A percentile compares a stretch with the other conserved stretches of the same genome.
Evolutionary conservation across 2,329 filamentous ascomycete genomes (phyloP).

Genomic region (Fusarium begoniae): DNA sequence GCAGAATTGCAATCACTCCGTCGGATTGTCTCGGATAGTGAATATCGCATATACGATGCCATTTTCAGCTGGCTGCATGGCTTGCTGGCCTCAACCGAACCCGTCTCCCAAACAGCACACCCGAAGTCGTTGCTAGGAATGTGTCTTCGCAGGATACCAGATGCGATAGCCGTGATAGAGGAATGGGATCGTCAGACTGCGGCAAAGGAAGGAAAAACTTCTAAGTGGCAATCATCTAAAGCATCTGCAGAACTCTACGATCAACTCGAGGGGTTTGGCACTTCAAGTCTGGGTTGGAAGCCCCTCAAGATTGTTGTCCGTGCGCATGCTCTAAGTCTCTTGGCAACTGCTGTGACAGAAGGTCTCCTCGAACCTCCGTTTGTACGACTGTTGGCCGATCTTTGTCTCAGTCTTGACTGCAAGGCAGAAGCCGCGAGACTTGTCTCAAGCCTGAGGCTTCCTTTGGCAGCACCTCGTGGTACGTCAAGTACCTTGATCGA

Average conservation of each 20-base stretch:
- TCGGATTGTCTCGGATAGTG: constrained; percentile 29
- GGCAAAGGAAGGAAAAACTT: constrained; percentile 35
- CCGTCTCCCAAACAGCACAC: constrained; percentile 28
- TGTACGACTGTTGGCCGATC: constrained; percentile 41
- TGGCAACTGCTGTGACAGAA: constrained; percentile 44
- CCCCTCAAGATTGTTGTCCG: constrained; percentile 47
- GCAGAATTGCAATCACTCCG: constrained; percentile 40
- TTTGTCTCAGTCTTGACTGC: constrained; percentile 43
- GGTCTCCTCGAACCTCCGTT: constrained; percentile 44
- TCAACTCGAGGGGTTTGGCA: constrained; percentile 48
- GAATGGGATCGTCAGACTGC: constrained; percentile 44
- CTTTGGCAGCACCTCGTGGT: constrained; percentile 27
- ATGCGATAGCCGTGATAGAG: constrained; percentile 46
- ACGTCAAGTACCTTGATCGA: constrained; percentile 25
- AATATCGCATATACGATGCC: constrained; percentile 46
- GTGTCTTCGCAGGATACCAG: constrained; percentile 48
- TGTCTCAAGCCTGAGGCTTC: constrained; percentile 24
- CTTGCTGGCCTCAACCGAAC: constrained; percentile 43
- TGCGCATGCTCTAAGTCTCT: constrained; percentile 44
- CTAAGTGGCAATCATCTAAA: constrained; percentile 41
- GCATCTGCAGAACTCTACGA: constrained; percentile 47
- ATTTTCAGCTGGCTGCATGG: constrained; percentile 46
- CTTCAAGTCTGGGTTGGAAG: constrained; percentile 44
- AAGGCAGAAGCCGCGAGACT: constrained; percentile 43
- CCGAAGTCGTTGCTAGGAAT: constrained; percentile 49